These are phyloP conservation scores for Colletotrichum trifolii DNA, from an alignment of 2,329 filamentous ascomycete species.

Conservation along the genomic window DNA sequence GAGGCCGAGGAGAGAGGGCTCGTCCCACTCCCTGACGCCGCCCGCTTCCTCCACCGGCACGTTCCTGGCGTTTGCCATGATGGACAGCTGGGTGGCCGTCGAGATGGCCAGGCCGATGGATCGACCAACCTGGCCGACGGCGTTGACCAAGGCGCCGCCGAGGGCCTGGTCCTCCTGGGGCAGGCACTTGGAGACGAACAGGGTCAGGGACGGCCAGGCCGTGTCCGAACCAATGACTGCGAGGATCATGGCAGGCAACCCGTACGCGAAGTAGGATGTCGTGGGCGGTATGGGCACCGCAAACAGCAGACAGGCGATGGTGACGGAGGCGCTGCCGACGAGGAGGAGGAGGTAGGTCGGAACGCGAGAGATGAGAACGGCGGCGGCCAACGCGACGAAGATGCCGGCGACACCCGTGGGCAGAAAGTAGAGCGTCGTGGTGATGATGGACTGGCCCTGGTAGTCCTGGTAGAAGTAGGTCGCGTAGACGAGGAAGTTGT, in stretches of 20 bases:
- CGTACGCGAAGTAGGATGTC: constrained; percentile 75
- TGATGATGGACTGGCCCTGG: constrained; percentile 69
- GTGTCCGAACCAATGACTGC: constrained; percentile 75
- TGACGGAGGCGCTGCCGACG: constrained; percentile 66
- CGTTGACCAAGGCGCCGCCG: constrained; percentile 75
- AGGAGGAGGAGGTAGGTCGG: constrained; percentile 68
- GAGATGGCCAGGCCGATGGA: constrained; percentile 74
- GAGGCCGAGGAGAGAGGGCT: constrained; percentile 58
- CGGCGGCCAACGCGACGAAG: constrained; percentile 66
- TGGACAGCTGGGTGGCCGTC: constrained; percentile 72
- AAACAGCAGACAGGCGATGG: constrained; percentile 69
- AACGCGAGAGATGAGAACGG: constrained; percentile 66
- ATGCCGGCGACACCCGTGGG: constrained; percentile 72
- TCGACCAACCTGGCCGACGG: constrained; percentile 72
- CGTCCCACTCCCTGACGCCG: constrained; percentile 54
- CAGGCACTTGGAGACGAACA: constrained; percentile 73
- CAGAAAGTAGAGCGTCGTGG: constrained; percentile 76
- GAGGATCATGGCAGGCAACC: constrained; percentile 73
- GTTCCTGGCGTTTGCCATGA: constrained; percentile 62
- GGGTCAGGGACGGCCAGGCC: constrained; percentile 71
- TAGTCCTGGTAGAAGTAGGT: constrained; percentile 79
- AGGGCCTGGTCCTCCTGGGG: constrained; percentile 73
- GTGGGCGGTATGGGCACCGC: constrained; percentile 69
- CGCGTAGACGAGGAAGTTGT: constrained; percentile 73
- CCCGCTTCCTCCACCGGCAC: constrained; percentile 58